Conservation (phyloP, 192 early-diverging fungal genomes). For the Coemansia sp. region DNA sequence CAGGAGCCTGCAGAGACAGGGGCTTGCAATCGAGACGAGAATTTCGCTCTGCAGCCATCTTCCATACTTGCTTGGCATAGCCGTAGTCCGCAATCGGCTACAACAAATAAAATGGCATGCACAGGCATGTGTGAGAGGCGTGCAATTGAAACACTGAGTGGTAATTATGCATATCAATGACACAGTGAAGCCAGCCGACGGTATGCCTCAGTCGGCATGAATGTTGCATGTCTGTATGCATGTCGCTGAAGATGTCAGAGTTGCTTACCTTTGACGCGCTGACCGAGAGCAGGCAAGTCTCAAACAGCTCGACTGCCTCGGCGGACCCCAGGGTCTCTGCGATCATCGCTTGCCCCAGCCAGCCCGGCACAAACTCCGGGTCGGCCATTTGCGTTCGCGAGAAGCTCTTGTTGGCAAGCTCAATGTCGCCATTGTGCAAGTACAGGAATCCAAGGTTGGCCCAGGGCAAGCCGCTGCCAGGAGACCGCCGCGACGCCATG, state of each 20-base stretch:
- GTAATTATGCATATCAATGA: not conserved
- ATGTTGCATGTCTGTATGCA: not conserved
- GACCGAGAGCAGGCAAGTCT: constrained; percentile 74
- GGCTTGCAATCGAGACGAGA: not conserved
- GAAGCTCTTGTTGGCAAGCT: constrained; percentile 76
- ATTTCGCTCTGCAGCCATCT: constrained; percentile 1
- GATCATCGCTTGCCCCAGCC: constrained; percentile 86
- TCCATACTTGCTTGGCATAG: constrained; percentile 54
- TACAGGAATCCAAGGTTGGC: constrained; percentile 82
- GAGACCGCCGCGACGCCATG: constrained; percentile 66
- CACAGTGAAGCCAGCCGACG: not conserved
- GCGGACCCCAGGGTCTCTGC: constrained; percentile 58
- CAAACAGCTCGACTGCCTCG: constrained; percentile 64
- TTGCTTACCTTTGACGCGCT: constrained; percentile 44
- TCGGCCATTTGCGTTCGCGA: constrained; percentile 67
- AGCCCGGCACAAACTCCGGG: constrained; percentile 72
- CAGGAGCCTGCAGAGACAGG: not conserved
- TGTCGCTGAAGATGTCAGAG: not conserved
- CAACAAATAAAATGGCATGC: not conserved
- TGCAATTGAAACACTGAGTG: not conserved
- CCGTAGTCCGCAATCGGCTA: constrained; percentile 66
- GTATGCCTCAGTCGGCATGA: not conserved
- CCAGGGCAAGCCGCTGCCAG: constrained; percentile 68
- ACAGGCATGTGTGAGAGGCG: not conserved
- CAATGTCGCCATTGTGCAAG: constrained; percentile 63